Conservation (phyloP, 768 basidiomycete genomes). For the Hysterangium stoloniferum region DNA sequence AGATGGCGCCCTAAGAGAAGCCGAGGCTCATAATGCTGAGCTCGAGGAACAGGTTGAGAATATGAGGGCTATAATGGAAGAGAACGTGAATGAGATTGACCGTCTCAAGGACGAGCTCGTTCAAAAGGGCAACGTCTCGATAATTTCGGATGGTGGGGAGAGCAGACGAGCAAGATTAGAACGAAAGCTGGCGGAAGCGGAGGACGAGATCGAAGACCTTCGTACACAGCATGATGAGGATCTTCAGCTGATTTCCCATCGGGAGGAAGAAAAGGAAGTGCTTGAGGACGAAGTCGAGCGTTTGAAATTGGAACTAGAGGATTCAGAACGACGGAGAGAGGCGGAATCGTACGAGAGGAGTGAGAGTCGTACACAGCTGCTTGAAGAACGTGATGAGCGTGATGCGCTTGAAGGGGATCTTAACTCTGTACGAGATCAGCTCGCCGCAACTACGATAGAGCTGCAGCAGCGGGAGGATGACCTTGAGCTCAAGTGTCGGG, state of each 20-base stretch:
- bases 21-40: slow-evolving; percentile 55
- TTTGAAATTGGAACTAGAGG: slow-evolving; percentile 59
- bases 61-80: slow-evolving; percentile 60
- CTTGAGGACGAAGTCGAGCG: slow-evolving; percentile 57
- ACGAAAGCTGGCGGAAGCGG: slow-evolving; percentile 47
- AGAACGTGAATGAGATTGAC: slow-evolving; percentile 80
- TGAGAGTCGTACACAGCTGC: slow-evolving; percentile 59
- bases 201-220: slow-evolving; percentile 57
- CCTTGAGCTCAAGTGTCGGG: slow-evolving; percentile 65
- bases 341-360: slow-evolving; percentile 62
- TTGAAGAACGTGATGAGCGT: slow-evolving; percentile 66
- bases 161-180: slow-evolving; percentile 37
- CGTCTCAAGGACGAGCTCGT: slow-evolving; percentile 64
- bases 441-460: slow-evolving; percentile 76
- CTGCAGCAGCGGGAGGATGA: slow-evolving; percentile 85
- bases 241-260: slow-evolving; percentile 42
- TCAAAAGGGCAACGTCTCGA: slow-evolving; percentile 32
- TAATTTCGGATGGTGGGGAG: slow-evolving; percentile 33
- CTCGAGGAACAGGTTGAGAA: slow-evolving; percentile 57
- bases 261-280: slow-evolving; percentile 68
- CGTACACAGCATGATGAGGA: slow-evolving; percentile 50
- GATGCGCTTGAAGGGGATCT: slow-evolving; percentile 76
- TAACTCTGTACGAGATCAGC: slow-evolving; percentile 64
- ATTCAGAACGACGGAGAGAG: slow-evolving; percentile 51
- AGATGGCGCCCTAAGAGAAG: slow-evolving; percentile 46